A percentile compares a stretch with the other conserved stretches of the same genome.
Evolutionary conservation across 305 asterid genomes (phyloP).

Genomic region (Fraxinus ornus): DNA sequence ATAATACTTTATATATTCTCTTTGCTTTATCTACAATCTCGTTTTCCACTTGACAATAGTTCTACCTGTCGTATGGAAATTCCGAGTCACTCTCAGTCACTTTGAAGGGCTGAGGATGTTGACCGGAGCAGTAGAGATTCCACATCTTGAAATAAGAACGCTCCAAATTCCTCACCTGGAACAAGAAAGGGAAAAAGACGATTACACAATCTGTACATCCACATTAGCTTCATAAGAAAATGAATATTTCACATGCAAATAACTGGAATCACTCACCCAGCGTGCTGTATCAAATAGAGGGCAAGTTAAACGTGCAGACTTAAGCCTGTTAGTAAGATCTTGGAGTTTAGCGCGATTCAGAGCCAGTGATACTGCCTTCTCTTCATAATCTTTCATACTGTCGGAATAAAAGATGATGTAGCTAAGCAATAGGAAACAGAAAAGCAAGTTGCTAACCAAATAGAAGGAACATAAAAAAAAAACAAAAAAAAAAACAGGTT

Average conservation of each 20-base stretch:
- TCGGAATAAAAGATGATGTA: constrained; percentile 21
- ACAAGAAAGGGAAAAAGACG: background rate
- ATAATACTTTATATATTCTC: constrained; percentile 16
- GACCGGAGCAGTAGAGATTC: constrained; percentile 84
- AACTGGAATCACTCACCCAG: constrained; percentile 60
- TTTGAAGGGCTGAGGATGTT: constrained; percentile 80
- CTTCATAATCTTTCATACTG: constrained; percentile 96
- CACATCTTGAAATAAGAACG: constrained; percentile 94
- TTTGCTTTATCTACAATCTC: constrained; percentile 54
- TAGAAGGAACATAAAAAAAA: background rate
- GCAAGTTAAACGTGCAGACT: constrained; percentile 73
- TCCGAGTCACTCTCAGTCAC: constrained; percentile 74
- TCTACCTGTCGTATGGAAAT: constrained; percentile 66
- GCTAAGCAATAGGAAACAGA: constrained; percentile 13
- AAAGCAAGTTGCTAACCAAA: background rate
- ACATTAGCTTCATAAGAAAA: background rate
- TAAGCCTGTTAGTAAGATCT: constrained; percentile 75
- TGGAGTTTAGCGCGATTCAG: constrained; percentile 71
- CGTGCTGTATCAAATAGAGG: constrained; percentile 89
- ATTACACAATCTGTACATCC: background rate
- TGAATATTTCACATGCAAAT: background rate
- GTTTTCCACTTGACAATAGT: constrained; percentile 19
- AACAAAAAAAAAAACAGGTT: background rate
- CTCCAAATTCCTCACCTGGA: constrained; percentile 88
- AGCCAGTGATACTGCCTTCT: constrained; percentile 84